phyloP scores from a whole-genome alignment of 2,329 filamentous ascomycete genomes.

The Gaeumannomyces tritici region DNA sequence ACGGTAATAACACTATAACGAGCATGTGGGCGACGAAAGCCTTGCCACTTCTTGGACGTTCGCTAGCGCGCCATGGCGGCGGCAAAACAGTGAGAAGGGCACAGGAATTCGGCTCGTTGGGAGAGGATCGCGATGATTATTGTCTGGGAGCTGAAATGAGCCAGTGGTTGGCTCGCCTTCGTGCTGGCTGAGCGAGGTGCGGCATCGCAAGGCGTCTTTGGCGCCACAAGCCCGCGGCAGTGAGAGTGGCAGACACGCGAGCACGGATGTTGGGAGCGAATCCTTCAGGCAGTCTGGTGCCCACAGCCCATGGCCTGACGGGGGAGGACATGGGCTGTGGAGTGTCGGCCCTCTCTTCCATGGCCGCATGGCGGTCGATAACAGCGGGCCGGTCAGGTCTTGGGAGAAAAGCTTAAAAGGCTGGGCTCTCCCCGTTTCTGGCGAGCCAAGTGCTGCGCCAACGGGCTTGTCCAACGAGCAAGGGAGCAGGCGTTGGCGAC shows the following conservation, averaged over 20 bases:
- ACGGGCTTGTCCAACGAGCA: neutral
- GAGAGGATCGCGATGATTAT: neutral
- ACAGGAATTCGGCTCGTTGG: neutral
- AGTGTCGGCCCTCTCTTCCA: neutral
- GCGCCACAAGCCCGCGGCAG: neutral
- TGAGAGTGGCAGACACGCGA: no score
- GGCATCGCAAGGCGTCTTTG: neutral
- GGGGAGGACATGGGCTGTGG: neutral
- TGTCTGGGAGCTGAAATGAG: neutral
- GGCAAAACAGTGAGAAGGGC: neutral
- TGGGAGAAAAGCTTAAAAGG: neutral
- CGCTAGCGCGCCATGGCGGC: no score
- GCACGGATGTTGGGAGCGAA: no score
- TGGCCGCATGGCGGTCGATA: neutral
- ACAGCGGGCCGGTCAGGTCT: neutral
- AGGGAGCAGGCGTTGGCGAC: neutral
- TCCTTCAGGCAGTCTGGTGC: no score
- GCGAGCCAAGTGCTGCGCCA: neutral
- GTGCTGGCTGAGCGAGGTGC: neutral
- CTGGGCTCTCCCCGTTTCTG: neutral
- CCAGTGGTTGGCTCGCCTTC: neutral
- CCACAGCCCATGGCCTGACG: no score
- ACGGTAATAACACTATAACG: no score
- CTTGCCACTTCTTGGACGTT: no score
- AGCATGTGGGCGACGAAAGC: no score